Evolutionary conservation across 441 rosid genomes (phyloP).

Genomic region (Pelargonium myrrhifolium): DNA sequence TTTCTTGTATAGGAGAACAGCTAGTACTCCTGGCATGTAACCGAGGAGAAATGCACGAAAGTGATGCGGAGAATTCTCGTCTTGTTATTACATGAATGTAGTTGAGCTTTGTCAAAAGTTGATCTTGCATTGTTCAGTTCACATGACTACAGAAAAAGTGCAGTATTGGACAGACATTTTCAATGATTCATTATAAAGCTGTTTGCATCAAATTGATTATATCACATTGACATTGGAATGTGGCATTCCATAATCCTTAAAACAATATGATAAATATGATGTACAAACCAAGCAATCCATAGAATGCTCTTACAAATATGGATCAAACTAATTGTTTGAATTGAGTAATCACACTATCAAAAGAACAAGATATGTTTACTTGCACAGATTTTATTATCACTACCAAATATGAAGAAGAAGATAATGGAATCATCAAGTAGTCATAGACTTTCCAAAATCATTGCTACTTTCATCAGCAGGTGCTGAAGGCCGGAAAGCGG

Average conservation of each 20-base stretch:
- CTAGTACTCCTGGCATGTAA: not conserved
- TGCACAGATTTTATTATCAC: too few species aligned
- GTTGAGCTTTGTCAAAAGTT: too few species aligned
- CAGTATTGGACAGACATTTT: not conserved
- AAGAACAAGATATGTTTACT: too few species aligned
- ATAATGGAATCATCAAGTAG: not conserved
- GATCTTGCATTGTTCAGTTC: not conserved
- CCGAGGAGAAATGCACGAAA: not conserved
- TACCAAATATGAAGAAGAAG: not conserved
- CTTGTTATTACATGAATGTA: not conserved
- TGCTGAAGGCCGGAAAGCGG: not conserved
- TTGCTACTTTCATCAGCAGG: not conserved
- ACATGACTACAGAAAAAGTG: not conserved
- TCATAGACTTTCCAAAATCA: not conserved
- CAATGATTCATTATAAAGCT: not conserved
- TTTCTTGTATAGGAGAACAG: not conserved
- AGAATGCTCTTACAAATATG: too few species aligned
- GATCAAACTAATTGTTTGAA: too few species aligned
- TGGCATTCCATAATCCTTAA: too few species aligned
- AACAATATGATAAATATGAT: too few species aligned
- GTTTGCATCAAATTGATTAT: not conserved
- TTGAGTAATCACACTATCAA: too few species aligned
- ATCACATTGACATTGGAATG: too few species aligned
- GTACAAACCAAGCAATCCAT: too few species aligned
- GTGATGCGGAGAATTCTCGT: not conserved